phyloP scores from a whole-genome alignment of 768 basidiomycete genomes.

The Omphalotus guepiniiformis region DNA sequence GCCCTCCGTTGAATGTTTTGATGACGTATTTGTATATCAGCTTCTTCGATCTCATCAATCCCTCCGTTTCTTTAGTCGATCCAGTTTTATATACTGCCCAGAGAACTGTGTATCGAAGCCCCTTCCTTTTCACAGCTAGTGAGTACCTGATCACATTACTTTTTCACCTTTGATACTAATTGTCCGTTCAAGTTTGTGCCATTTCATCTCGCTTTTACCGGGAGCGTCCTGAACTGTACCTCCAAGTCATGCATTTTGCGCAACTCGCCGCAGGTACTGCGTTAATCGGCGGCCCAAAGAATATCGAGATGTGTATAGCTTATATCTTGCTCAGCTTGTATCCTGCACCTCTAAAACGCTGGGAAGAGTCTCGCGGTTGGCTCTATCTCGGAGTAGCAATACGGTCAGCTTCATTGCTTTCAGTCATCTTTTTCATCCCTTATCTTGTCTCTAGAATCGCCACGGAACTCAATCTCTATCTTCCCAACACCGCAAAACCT shows the following conservation, averaged over 20 bases:
- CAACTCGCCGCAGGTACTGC: slow-evolving; percentile 75
- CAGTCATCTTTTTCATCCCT: slow-evolving; percentile 8
- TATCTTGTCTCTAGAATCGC: slow-evolving; percentile 54
- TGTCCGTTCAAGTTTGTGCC: slow-evolving; percentile 62
- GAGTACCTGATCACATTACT: slow-evolving; percentile 28
- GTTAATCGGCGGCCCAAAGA: slow-evolving; percentile 71
- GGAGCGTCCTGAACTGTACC: slow-evolving; percentile 66
- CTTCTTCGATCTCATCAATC: slow-evolving; percentile 76
- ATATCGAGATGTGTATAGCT: slow-evolving; percentile 80
- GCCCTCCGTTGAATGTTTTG: background rate
- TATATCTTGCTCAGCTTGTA: slow-evolving; percentile 80
- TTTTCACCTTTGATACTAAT: slow-evolving; percentile 6
- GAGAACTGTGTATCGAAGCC: slow-evolving; percentile 74
- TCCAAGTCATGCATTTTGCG: slow-evolving; percentile 68
- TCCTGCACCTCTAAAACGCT: slow-evolving; percentile 67
- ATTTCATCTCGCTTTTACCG: slow-evolving; percentile 80
- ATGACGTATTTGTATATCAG: slow-evolving; percentile 29
- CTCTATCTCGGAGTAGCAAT: slow-evolving; percentile 87
- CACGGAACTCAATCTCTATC: slow-evolving; percentile 84
- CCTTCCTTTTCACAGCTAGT: slow-evolving; percentile 92
- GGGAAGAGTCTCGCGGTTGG: slow-evolving; percentile 92
- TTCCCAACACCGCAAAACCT: slow-evolving; percentile 67
- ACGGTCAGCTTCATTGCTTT: slow-evolving; percentile 42
- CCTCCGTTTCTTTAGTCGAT: slow-evolving; percentile 75
- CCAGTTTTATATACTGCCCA: slow-evolving; percentile 82